Evolutionary conservation across 208 protist genomes (phyloP).

Genomic region (Trypanosoma caninum): DNA sequence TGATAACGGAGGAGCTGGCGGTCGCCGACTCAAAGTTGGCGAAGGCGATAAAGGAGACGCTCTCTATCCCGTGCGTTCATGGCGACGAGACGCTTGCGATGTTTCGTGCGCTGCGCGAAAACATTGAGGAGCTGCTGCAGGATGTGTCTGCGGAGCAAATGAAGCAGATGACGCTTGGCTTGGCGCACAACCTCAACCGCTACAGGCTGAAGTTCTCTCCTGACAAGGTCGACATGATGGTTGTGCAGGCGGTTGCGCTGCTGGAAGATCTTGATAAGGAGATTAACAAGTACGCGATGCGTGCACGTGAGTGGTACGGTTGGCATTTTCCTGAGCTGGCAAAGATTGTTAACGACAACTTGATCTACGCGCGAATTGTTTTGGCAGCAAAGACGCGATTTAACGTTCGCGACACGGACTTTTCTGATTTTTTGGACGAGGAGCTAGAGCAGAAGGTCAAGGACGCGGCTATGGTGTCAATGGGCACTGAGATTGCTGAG

Average conservation of each 20-base stretch:
- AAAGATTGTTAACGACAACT: conserved; percentile 97
- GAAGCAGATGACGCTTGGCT: conserved; percentile 95
- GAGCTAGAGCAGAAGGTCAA: conserved; percentile 94
- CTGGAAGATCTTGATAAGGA: conserved; percentile 99
- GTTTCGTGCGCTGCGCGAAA: conserved; percentile 94
- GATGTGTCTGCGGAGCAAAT: conserved; percentile 89
- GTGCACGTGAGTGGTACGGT: conserved; percentile 98
- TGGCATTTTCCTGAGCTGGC: conserved; percentile 99
- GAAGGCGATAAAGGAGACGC: conserved; percentile 96
- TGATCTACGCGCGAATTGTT: conserved; percentile 95
- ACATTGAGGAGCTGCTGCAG: conserved; percentile 90
- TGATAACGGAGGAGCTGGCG: conserved; percentile 88
- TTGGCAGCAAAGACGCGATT: conserved; percentile 89
- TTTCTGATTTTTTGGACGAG: conserved; percentile 96
- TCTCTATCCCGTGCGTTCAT: conserved; percentile 93
- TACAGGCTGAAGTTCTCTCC: conserved; percentile 99
- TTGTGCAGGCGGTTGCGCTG: conserved; percentile 99
- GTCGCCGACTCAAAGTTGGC: conserved; percentile 96
- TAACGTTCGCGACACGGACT: conserved; percentile 89
- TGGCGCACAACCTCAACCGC: conserved; percentile 98
- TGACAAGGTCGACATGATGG: conserved; percentile 99
- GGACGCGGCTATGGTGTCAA: conserved; percentile 97
- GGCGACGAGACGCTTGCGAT: conserved; percentile 89
- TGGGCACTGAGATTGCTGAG: conserved; percentile 98
- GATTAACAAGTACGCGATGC: conserved; percentile 99